These are phyloP conservation scores for Cercis canadensis DNA, from an alignment of 306 rosid species.

Conservation along the genomic window DNA sequence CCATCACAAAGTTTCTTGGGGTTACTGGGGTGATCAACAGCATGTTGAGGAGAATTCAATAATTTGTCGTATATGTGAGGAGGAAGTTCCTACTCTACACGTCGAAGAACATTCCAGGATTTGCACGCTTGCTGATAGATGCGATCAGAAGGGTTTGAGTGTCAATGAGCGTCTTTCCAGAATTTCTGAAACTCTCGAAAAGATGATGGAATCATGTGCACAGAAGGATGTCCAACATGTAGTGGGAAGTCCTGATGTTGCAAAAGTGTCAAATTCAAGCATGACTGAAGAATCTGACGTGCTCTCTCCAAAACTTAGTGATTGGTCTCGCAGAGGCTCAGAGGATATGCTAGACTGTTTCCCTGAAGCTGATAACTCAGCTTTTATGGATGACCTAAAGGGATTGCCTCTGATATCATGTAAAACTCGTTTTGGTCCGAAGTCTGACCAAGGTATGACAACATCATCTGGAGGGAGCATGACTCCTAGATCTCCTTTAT, in stretches of 20 bases:
- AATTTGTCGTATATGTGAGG: slow-evolving; percentile 99
- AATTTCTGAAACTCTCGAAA: slow-evolving; percentile 85
- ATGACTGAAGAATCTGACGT: slow-evolving; percentile 93
- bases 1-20: slow-evolving; percentile 89
- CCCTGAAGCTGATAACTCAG: slow-evolving; percentile 84
- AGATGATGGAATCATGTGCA: slow-evolving; percentile 72
- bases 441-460: slow-evolving; percentile 99
- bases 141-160: slow-evolving; percentile 89
- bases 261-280: slow-evolving; percentile 90
- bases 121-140: slow-evolving; percentile 95
- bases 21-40: slow-evolving; percentile 86
- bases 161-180: slow-evolving; percentile 90
- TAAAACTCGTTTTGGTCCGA: slow-evolving; percentile 97
- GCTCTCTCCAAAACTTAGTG: slow-evolving; percentile 91
- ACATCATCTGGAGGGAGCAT: slow-evolving; percentile 98
- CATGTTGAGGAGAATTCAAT: slow-evolving; percentile 77
- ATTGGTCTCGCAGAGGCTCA: slow-evolving; percentile 96
- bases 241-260: slow-evolving; percentile 93
- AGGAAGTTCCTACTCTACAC: slow-evolving; percentile 86
- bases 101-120: slow-evolving; percentile 97
- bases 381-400: slow-evolving; percentile 89
- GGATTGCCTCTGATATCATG: slow-evolving; percentile 92
- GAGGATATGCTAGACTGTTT: slow-evolving; percentile 98
- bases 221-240: slow-evolving; percentile 85
- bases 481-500: slow-evolving; percentile 97